Percentiles rank a stretch among this genome's conserved stretches.
phyloP scores from a whole-genome alignment of 2,329 filamentous ascomycete genomes.

The Xylaria sp. region DNA sequence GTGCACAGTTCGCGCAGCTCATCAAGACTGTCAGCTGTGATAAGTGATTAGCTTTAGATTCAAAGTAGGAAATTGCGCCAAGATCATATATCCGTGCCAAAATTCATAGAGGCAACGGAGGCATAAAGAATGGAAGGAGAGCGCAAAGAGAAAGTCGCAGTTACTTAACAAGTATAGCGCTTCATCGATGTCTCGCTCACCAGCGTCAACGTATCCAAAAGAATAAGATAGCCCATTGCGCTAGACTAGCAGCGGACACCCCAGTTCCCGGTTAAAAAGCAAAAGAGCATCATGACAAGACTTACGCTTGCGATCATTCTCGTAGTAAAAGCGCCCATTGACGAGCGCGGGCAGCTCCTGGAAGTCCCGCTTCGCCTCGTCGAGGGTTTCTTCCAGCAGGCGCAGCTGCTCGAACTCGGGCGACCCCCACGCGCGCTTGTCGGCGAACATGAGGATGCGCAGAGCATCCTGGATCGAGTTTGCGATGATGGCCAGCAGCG shows the following conservation, averaged over 20 bases:
- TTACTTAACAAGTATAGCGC: constrained; percentile 20
- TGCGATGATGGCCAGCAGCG: constrained; percentile 67
- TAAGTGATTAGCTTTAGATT: constrained; percentile 24
- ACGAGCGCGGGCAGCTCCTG: constrained; percentile 66
- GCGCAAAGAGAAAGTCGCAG: too few species aligned
- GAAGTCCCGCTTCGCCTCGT: constrained; percentile 70
- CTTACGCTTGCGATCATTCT: constrained; percentile 65
- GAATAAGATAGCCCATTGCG: not conserved
- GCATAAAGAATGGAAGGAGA: not conserved
- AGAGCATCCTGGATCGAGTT: constrained; percentile 63
- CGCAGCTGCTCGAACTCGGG: constrained; percentile 70
- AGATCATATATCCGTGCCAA: not conserved
- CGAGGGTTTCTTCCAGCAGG: constrained; percentile 64
- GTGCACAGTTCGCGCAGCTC: constrained; percentile 60
- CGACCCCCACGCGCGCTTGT: constrained; percentile 67
- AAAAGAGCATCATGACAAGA: constrained; percentile 31
- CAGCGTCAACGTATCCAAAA: not conserved
- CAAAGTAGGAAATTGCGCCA: not conserved
- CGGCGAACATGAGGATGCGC: constrained; percentile 65
- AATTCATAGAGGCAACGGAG: not conserved
- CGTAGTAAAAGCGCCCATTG: constrained; percentile 67
- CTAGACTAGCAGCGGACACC: not conserved
- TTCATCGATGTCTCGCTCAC: constrained; percentile 9
- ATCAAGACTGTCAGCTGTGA: constrained; percentile 61
- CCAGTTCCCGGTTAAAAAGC: not conserved